Evolutionary conservation across 1,284 basidiomycete genomes (phyloP).

Genomic region (Rhodotorula sp.): DNA sequence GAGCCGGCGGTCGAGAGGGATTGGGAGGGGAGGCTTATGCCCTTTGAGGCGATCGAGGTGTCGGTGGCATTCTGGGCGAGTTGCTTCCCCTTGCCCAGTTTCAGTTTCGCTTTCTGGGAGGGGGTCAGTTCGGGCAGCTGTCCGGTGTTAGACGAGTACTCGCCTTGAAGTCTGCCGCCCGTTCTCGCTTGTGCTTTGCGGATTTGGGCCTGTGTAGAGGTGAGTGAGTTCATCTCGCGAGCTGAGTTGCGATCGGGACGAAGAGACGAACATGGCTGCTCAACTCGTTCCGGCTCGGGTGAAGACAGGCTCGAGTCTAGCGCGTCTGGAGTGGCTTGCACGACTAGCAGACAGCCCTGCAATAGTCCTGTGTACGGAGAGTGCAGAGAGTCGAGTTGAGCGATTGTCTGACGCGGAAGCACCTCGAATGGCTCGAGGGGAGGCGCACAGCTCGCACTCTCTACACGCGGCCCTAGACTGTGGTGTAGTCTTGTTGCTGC

Average conservation of each 20-base stretch:
- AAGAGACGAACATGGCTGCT: not conserved
- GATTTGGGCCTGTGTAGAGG: conserved; percentile 70
- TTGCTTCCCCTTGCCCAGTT: conserved; percentile 92
- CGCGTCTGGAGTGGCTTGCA: no score
- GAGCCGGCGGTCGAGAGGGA: conserved; percentile 59
- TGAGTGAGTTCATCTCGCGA: no score
- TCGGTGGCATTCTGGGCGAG: conserved; percentile 80
- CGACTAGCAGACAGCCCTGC: no score
- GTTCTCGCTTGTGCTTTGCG: conserved; percentile 79
- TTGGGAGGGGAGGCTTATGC: conserved; percentile 85
- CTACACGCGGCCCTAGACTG: no score
- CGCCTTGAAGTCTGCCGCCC: conserved; percentile 73
- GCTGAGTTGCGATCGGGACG: no score
- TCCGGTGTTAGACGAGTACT: conserved; percentile 52
- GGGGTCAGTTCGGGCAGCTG: not conserved
- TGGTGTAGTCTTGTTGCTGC: no score
- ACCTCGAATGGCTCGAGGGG: no score
- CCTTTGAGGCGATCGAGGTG: conserved; percentile 73
- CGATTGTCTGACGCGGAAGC: no score
- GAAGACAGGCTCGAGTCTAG: no score
- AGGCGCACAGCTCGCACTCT: no score
- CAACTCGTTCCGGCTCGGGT: not conserved
- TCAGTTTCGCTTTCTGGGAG: conserved; percentile 85
- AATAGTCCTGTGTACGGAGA: no score
- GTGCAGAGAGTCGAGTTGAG: no score